Evolutionary conservation across 345 rosid genomes (phyloP), one percentile per base, ranked within the genome.

Genomic region (Citrus australasica): DNA sequence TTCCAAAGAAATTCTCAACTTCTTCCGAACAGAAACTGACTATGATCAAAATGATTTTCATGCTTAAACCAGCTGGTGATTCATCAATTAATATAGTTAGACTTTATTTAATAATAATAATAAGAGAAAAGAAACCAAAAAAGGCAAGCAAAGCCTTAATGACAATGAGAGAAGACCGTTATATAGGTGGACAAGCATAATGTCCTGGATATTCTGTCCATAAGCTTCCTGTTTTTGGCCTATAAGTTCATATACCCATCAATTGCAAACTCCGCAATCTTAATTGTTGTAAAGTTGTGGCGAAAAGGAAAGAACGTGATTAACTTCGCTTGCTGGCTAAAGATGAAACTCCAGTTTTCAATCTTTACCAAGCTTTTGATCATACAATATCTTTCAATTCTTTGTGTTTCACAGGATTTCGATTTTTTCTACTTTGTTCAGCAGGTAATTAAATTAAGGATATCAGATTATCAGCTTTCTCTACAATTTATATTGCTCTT

Each of bases 381-480:
- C 14, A 19, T 91, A 3, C 91, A 85, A 55, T 79, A 76, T 67
- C 88, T 94, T 37, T 87, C 89, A 22, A 70, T 85, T 79, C 78
- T 83, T 58, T 83, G 75, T 74, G 22, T 48, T 14, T 72, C 87
- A 6, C 90, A 84, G 56, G 94, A 91, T 67, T 94, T 94, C 71
- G 93, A 89, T 85, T 91, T 92, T 87, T 94, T 92, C 92, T 94
- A 91, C 94, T 89, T 94, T 14, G 96, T 91, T 80, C 94, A 86
- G 40, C 94, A 90, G 86, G 96, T 92, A 27, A 13, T 46, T 46
- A 46, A 46, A 46, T 11, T 46, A 62, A 19, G 16, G 19, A 30
- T 42, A 62, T 46, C 38, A 59, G 62, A 40, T 53, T 74, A 62
- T 46, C 38, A 59, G 42, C 62, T 32, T 74, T 71, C 9, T 25